Percentiles rank a stretch among this genome's conserved stretches.
phyloP scores from a whole-genome alignment of 257 asterid species.

The Przewalskia tangutica region DNA sequence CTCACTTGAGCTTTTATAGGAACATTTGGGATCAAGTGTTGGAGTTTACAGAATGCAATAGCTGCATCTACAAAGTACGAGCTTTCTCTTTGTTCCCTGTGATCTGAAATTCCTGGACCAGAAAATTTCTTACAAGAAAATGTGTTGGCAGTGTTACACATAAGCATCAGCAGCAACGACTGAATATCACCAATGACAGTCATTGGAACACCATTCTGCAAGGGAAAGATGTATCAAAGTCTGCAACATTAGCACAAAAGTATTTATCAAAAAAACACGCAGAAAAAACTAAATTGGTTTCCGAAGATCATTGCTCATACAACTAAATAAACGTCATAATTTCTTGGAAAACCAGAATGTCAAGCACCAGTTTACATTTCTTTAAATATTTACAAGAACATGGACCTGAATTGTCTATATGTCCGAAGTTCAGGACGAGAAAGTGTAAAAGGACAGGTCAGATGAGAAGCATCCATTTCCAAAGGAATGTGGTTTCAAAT shows the following conservation, averaged over 20 bases:
- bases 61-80: slow-evolving; percentile 76
- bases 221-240: slow-evolving; percentile 14
- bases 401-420: neutral
- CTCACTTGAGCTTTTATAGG: slow-evolving; percentile 82
- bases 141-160: slow-evolving; percentile 71
- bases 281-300: neutral
- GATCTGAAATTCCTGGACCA: slow-evolving; percentile 40
- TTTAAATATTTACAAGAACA: neutral
- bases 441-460: neutral
- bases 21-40: slow-evolving; percentile 47
- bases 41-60: slow-evolving; percentile 84
- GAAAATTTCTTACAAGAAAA: slow-evolving; percentile 55
- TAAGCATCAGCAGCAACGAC: slow-evolving; percentile 52
- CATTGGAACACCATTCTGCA: slow-evolving; percentile 52
- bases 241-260: slow-evolving; percentile 3
- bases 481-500: neutral
- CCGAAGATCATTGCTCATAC: neutral
- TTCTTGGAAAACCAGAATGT: neutral
- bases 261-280: neutral
- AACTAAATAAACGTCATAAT: neutral
- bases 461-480: neutral
- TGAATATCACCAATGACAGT: slow-evolving; percentile 65
- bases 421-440: neutral
- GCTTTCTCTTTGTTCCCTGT: slow-evolving; percentile 47
- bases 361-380: neutral